Percentiles rank a stretch among this genome's conserved stretches.
phyloP scores from a whole-genome alignment of 73 alveolate genomes.

The Paramecium primaurelia region DNA sequence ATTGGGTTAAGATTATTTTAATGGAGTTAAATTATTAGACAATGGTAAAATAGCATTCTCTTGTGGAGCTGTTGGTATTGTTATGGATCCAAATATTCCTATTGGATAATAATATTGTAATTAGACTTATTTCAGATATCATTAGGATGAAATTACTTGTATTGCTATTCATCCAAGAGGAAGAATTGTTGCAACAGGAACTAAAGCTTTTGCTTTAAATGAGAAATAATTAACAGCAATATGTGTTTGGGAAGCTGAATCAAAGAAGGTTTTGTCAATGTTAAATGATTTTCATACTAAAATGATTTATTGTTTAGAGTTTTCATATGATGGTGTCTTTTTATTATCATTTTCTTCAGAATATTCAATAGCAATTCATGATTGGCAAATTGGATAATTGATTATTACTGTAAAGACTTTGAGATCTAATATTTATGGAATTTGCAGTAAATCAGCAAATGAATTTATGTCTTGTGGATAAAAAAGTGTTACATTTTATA shows the following conservation, averaged over 20 bases:
- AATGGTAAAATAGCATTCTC: conserved; percentile 87
- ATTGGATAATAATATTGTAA: conserved; percentile 68
- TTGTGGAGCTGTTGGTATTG: conserved; percentile 92
- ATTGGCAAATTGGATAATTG: conserved; percentile 65
- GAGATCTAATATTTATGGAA: conserved; percentile 78
- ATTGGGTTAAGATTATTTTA: conserved; percentile 89
- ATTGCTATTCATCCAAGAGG: conserved; percentile 92
- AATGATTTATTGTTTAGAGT: conserved; percentile 47
- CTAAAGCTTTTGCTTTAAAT: conserved; percentile 84
- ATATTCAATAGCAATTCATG: conserved; percentile 60
- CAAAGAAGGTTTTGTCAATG: conserved; percentile 23
- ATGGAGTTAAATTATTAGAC: conserved; percentile 79
- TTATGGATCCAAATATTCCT: conserved; percentile 61
- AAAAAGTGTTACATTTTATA: conserved; percentile 84
- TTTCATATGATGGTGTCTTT: conserved; percentile 49
- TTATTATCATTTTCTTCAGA: conserved; percentile 51
- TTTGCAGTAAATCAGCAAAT: conserved; percentile 77
- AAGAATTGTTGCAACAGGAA: conserved; percentile 94
- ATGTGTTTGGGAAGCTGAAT: conserved; percentile 85
- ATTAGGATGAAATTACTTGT: conserved; percentile 91
- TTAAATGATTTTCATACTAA: conserved; percentile 58
- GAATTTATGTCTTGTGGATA: conserved; percentile 91
- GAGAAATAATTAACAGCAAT: conserved; percentile 81
- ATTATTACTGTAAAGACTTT: conserved; percentile 82
- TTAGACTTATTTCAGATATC: conserved; percentile 86